Evolutionary conservation across 495 filamentous ascomycete species (phyloP), one percentile per base, ranked within the genome.

Genomic region (Penicillium pulvis): DNA sequence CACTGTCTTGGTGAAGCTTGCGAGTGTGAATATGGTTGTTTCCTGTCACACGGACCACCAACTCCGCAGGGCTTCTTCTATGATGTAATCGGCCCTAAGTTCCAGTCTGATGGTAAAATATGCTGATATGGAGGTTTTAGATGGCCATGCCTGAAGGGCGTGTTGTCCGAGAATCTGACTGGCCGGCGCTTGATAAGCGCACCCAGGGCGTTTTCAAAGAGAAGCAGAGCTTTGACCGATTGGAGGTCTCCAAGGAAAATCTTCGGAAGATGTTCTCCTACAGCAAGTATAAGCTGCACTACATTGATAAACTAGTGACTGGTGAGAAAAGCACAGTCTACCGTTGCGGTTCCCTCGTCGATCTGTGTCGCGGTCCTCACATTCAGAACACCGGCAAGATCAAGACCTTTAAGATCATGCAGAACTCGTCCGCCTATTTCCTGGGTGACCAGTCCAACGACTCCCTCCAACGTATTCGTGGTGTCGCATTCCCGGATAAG

Each of bases 371-470:
- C 64, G 94, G 81, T 57, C 94, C 82, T 62, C 90, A 98, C 66
- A 93, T 98, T 26, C 90, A 92, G 23, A 87, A 96, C 75, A 98
- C 94, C 28, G 88, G 91, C 59, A 85, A 91, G 61, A 90, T 98
- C 70, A 93, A 97, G 80, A 80, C 90, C 9, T 97, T 98, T 74
- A 86, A 93, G 63, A 90, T 98, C 69, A 90, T 95, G 85, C 88
- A 91, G 86, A 95, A 97, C 76, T 96, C 92, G 2, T 90, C 95
- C 5, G 95, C 92, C 16, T 98, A 98, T 70, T 98, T 95, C 83
- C 86, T 97, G 14, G 95, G 95, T 33, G 92, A 97, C 72, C 86
- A 92, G 58, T 83, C 83, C 64, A 95, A 97, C 68, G 94, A 98
- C 67, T 94, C 92, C 8, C 79, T 98, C 30, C 95, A 98, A 71